Base-by-base conservation (phyloP, 78 protist genomes). In the Abeoforma whisleri region DNA sequence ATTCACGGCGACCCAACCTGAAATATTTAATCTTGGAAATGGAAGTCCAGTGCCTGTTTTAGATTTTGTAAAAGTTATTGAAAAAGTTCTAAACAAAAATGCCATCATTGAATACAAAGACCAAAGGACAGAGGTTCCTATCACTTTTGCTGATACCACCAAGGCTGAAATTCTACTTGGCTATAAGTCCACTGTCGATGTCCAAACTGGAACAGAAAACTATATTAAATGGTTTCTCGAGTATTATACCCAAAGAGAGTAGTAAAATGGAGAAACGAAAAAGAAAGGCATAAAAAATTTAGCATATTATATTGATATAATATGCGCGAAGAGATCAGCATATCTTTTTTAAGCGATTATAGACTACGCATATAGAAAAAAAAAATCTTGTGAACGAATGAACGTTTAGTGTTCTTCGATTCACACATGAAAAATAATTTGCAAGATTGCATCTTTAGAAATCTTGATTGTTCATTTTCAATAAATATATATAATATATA, bases 11-110 rank as follows among this genome's bases (percentile, higher is more conserved):
- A 33, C 37, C 74, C 36, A 33, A 73, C 84, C 0, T 16, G 25
- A 90, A 70, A 38, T 90, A 5, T 90, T 90, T 80, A 90, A 90
- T 38, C 39, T 90, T 33, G 92, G 92, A 34, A 77, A 71, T 37
- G 77, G 82, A 31, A 57, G 39, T 34, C 85, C 85, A 2, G 87
- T 71, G 39, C n/a, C 22, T 1, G 84, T 89, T 30, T 2, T n/a
- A 32, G 70, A 34, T 40, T 28, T 89, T 1, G 68, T 85, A 23
- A 1, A 1, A 8, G 1, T 75, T 12, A 48, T 89, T 38, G 91
- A 85, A 69, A 0, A 1, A 8, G 73, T 23, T n/a, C 22, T 84
- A 28, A 86, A 86, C 31, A 1, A n/a, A 19, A 62, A 32, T 39
- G 91, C 91, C 30, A 38, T 5, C 0, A 84, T 72, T 12, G 12